Base-by-base conservation (phyloP, 2,329 filamentous ascomycete genomes). In the Cryphonectria carpinicola region DNA sequence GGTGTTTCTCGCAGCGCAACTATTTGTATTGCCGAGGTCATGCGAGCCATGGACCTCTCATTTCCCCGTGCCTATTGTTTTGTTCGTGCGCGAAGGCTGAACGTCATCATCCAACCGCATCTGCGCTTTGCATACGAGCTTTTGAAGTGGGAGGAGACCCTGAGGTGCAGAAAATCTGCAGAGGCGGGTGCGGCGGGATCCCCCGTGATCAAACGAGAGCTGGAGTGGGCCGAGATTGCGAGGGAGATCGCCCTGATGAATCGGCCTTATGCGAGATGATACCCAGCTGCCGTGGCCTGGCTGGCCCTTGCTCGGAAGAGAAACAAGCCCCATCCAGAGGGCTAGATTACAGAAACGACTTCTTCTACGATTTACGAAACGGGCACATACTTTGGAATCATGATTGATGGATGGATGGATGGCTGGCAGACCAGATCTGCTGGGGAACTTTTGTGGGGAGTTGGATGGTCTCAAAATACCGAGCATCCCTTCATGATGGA, bases 1-100 rank as follows among this genome's bases (percentile, higher is more conserved):
- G 96, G 96, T 64, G 96, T 99, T 68, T 98, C 95, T 66, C 89
- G 96, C 66, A 97, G 94, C 73, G 96, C 96, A 17, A 99, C 95
- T 1, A 98, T 99, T 73, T 98, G 96, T 79, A 99, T 99, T 77
- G 96, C 96, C n/a, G 95, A 98, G 81, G 94, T 98, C 49, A 99
- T 99, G 96, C 90, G 91, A 49, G 86, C 91, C 37, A 81, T 94
- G 76, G 86, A 89, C 32, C 83, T 98, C 74, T 96, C 94, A 0
- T 95, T 98, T 76, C 94, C 96, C 17, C 88, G 93, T 69, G 96
- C 96, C 71, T 99, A 99, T 81, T 98, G 96, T 80, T 98, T 95
- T 80, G 96, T 99, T 52, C 91, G 96, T 43, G 96, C 96, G 28
- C 89, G 96, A 67, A 88, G 96, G 72, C 85, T 99, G 64, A 99